phyloP scores from a whole-genome alignment of 2,329 filamentous ascomycete genomes.

The Ophiostoma montium region DNA sequence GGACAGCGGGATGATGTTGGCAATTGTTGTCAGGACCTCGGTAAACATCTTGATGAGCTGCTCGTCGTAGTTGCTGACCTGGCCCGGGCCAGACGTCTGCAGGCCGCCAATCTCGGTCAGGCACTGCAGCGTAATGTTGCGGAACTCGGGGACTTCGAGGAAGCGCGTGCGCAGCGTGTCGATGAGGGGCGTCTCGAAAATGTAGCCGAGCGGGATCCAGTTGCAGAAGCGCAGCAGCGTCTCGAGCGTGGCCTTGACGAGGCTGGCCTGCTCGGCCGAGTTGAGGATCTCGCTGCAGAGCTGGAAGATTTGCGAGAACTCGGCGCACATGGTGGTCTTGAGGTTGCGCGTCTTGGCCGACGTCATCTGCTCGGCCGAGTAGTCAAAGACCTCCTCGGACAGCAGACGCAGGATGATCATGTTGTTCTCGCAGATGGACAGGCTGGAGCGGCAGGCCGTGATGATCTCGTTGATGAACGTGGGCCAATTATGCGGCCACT shows the following conservation, averaged over 20 bases:
- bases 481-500: conserved; percentile 99
- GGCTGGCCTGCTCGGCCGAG: conserved; percentile 68
- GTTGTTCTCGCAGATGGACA: conserved; percentile 99
- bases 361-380: conserved; percentile 98
- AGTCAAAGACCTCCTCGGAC: conserved; percentile 98
- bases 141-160: conserved; percentile 84
- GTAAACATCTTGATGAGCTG: conserved; percentile 98
- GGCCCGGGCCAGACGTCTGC: conserved; percentile 60
- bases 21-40: conserved; percentile 82
- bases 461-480: conserved; percentile 99
- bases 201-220: conserved; percentile 97
- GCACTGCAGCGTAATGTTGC: conserved; percentile 92
- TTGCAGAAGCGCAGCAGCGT: conserved; percentile 93
- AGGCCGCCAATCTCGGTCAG: conserved; percentile 93
- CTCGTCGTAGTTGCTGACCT: conserved; percentile 70
- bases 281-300: conserved; percentile 91
- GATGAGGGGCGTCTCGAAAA: conserved; percentile 95
- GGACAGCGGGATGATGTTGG: conserved; percentile 80
- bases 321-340: conserved; percentile 96
- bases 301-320: conserved; percentile 97
- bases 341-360: conserved; percentile 90
- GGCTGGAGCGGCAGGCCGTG: conserved; percentile 82
- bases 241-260: conserved; percentile 94
- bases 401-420: conserved; percentile 94
- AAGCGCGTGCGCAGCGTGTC: conserved; percentile 88